Conservation (phyloP, 495 filamentous ascomycete species). For the Talaromyces ruber region DNA sequence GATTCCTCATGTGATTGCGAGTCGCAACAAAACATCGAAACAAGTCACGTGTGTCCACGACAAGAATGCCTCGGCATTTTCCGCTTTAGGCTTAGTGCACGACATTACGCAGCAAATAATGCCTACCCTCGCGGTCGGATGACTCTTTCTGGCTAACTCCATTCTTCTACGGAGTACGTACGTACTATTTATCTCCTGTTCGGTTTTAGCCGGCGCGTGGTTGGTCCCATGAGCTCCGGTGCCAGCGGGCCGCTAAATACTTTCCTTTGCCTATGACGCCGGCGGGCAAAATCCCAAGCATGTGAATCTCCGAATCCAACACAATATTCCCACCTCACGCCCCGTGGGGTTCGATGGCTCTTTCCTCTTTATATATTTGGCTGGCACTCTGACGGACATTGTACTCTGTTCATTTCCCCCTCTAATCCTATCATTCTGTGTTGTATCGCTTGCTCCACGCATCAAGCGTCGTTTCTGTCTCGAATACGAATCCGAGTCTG, state of each 20-base stretch:
- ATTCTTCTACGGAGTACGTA: not conserved
- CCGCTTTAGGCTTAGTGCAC: not conserved
- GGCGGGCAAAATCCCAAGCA: not conserved
- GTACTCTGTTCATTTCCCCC: not conserved
- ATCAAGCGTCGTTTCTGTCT: not conserved
- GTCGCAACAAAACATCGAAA: not conserved
- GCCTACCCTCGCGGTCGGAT: not conserved
- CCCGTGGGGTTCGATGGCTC: not conserved
- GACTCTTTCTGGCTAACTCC: not conserved
- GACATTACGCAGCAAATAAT: not conserved
- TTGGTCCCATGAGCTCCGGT: not conserved
- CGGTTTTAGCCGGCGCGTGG: not conserved
- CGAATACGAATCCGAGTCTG: not conserved
- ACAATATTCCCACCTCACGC: not conserved
- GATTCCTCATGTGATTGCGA: not conserved
- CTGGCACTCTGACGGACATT: not conserved
- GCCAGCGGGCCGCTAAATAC: not conserved
- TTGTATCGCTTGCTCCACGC: not conserved
- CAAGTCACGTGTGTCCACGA: not conserved
- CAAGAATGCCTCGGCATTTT: not conserved
- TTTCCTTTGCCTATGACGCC: not conserved
- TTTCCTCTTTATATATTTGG: not conserved
- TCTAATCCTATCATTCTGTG: not conserved
- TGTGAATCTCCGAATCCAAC: constrained; percentile 1
- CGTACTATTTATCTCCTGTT: not conserved